A percentile compares a stretch with the other conserved stretches of the same genome.
These are phyloP conservation scores for Cytospora piceae DNA, from an alignment of 2,329 filamentous ascomycete genomes.

Conservation along the genomic window DNA sequence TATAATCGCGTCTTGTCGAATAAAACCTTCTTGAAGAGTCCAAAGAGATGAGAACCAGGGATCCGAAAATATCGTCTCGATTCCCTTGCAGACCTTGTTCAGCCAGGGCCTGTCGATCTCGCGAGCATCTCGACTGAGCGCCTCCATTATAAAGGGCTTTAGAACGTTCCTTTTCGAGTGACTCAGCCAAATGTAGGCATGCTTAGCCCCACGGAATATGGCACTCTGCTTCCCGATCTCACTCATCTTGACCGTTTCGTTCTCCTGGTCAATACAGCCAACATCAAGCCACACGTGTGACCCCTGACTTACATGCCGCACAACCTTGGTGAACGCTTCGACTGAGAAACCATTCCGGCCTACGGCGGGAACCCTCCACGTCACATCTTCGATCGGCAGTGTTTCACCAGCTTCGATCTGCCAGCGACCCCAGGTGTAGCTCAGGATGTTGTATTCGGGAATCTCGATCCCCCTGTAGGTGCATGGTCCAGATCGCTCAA, in stretches of 20 bases:
- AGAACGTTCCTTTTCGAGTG: too few species aligned
- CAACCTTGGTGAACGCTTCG: not conserved
- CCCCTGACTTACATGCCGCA: not conserved
- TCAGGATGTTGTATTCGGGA: slow-evolving; percentile 1
- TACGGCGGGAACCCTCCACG: not conserved
- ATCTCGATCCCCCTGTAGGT: not conserved
- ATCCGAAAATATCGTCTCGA: not conserved
- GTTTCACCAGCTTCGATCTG: not conserved
- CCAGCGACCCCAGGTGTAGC: slow-evolving; percentile 4
- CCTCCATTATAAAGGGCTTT: too few species aligned
- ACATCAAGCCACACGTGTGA: slow-evolving; percentile 6
- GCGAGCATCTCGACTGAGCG: too few species aligned
- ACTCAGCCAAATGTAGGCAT: slow-evolving; percentile 1
- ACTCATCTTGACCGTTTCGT: not conserved
- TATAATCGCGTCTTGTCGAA: not conserved
- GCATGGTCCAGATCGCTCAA: not conserved
- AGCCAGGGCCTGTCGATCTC: too few species aligned
- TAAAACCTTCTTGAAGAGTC: not conserved
- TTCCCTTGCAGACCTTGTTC: too few species aligned
- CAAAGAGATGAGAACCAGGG: slow-evolving; percentile 1
- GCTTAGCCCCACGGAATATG: not conserved
- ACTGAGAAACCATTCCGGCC: not conserved
- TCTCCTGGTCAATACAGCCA: not conserved
- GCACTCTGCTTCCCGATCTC: not conserved
- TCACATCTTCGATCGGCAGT: not conserved